Base-by-base conservation (phyloP, 805 yeast genomes). In the Metschnikowia drakensbergensis region DNA sequence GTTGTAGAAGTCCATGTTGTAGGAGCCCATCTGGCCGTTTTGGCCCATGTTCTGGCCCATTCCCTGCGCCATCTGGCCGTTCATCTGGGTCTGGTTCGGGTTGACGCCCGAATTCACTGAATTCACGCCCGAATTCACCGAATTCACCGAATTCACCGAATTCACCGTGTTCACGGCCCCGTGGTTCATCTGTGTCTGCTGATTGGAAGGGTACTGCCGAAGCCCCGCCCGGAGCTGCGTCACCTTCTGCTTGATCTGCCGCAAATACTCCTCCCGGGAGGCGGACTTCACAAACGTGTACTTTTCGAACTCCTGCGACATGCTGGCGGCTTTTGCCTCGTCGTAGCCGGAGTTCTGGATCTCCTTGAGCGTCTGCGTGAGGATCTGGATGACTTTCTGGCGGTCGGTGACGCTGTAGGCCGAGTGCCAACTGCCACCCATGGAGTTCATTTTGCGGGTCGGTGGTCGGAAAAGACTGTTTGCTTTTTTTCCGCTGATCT, bases 231-330 rank as follows among this genome's bases (percentile, higher is more conserved):
- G 47, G 29, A 69, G 60, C 55, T 67, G 71, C 34, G 65, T 57
- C 49, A 72, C 60, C 60, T 74, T 70, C 53, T 65, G 68, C 56
- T 64, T 71, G 61, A 63, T 72, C 52, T 70, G 64, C 56, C 59
- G 68, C 61, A 61, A 73, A 59, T 86, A 86, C 51, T 82, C 83
- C 46, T 77, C 79, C 54, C 81, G 80, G 22, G 79, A 70, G 7
- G 74, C 72, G 9, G 88, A 74, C 48, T 81, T 81, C 48, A 75
- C 73, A 61, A 75, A 85, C 25, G 88, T 78, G 55, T 75, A 80
- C 50, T 81, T 79, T 61, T 86, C 94, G 55, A 83, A 84, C 58
- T 84, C 88, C 57, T 81, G 84, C 3, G 90, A 89, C 56, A 82
- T 77, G 44, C 60, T 53, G 13, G 65, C 61, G 17, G 73, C 74